phyloP scores from a whole-genome alignment of 2,329 filamentous ascomycete genomes.

The Ophiostoma tasmaniense region DNA sequence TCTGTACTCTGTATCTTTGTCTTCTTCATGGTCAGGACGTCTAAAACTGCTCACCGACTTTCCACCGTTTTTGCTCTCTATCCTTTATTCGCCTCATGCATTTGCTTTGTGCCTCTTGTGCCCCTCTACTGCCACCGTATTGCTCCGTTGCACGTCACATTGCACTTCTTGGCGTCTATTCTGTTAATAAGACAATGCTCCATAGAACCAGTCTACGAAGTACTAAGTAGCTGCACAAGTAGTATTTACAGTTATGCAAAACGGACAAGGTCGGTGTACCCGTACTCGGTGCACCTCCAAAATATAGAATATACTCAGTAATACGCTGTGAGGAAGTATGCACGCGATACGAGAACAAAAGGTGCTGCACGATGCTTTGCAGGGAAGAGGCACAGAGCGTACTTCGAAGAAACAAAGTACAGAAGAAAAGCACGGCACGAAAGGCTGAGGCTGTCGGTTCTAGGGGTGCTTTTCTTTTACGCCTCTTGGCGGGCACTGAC shows the following conservation, averaged over 20 bases:
- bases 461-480: not conserved
- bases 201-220: too few species aligned
- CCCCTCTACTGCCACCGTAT: not conserved
- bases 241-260: conserved; percentile 1
- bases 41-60: not conserved
- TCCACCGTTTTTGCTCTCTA: not conserved
- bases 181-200: not conserved
- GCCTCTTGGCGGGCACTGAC: not conserved
- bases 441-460: conserved; percentile 3
- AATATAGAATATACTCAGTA: not conserved
- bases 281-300: not conserved
- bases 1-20: not conserved
- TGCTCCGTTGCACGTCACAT: conserved; percentile 1
- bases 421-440: not conserved
- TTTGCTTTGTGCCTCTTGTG: not conserved
- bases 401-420: not conserved
- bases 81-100: not conserved
- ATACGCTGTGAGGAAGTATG: too few species aligned
- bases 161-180: not conserved
- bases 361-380: not conserved
- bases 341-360: not conserved
- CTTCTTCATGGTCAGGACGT: too few species aligned
- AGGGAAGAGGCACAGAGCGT: not conserved
- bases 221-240: not conserved
- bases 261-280: not conserved